Base-by-base conservation (phyloP, 2,329 filamentous ascomycete species). In the Alternaria tenuissima region DNA sequence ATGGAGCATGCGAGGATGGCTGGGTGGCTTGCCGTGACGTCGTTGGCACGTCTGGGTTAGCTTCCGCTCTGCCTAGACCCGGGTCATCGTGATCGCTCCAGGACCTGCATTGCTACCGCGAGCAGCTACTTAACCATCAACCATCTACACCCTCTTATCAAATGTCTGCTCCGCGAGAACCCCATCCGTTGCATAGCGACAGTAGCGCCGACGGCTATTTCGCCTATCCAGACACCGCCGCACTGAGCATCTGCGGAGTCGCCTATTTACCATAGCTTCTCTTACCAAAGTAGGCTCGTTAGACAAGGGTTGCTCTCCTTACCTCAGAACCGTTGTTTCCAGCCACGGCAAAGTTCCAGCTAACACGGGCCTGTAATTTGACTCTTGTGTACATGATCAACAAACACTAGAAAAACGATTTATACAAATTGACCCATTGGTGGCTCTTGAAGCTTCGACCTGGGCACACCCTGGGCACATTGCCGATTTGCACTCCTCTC, bases 1-100 rank as follows among this genome's bases (percentile, higher is more conserved):
- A 30, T 30, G 9, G 28, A 30, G 9, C 28, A 30, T 30, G 28
- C 46, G 24, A 24, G 46, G 20, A 38, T 49, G 46, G 46, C 46
- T 49, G 46, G 46, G 46, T 48, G 46, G 46, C 46, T 49, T 38
- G 46, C 46, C 46, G 30, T 49, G 46, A 49, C 46, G 46, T 49
- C 46, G 46, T 38, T 49, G 46, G 46, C 32, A 14, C 30, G 30
- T 20, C 46, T 32, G 20, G 20, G 18, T 12, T 49, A 38, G 46
- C 46, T 36, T 49, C 46, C 46, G 46, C 30, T 20, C 36, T 26
- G 46, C 32, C 46, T 26, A 7, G 46, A 34, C 32, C 46, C 14
- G 24, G 46, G 5, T 24, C 9, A 38, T 36, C 46, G 46, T 34
- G 30, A 1, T 49, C 46, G 24, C 46, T 49, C 14, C 30, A 14